These are phyloP conservation scores for Bjerkandera adusta DNA, from an alignment of 1,284 basidiomycete genomes.

Conservation along the genomic window DNA sequence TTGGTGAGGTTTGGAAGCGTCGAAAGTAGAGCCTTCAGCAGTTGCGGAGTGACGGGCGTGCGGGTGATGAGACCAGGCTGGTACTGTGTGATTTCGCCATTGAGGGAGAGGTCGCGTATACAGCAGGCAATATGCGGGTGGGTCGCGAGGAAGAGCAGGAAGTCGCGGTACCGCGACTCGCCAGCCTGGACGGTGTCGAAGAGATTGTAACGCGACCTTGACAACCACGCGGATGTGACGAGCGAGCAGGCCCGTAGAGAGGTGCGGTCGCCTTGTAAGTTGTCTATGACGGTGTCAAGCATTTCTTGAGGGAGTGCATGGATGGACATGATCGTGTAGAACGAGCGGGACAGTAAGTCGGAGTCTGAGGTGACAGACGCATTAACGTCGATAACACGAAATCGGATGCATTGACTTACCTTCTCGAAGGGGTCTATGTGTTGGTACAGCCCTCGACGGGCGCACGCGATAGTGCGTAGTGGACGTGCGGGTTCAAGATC, in stretches of 20 bases:
- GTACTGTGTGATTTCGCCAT: background rate
- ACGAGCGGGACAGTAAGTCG: background rate
- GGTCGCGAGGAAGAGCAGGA: background rate
- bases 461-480: background rate
- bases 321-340: background rate
- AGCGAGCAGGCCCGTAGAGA: slow-evolving; percentile 26
- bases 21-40: background rate
- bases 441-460: background rate
- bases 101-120: background rate
- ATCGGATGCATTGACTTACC: too few relatives aligned
- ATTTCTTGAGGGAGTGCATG: slow-evolving; percentile 29
- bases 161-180: background rate
- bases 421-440: too few relatives aligned
- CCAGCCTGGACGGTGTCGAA: slow-evolving; percentile 15
- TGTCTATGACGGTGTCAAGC: slow-evolving; percentile 27
- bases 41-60: background rate
- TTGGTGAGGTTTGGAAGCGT: background rate
- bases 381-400: background rate
- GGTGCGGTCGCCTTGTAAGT: slow-evolving; percentile 23
- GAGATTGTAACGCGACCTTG: slow-evolving; percentile 25
- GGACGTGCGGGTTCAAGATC: background rate
- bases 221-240: slow-evolving; percentile 27
- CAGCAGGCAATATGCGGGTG: background rate
- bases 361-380: background rate
- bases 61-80: background rate